Percentiles rank a stretch among this genome's conserved stretches.
These are phyloP conservation scores for Heterobasidion parviporum DNA, from an alignment of 1,284 basidiomycete species.

Conservation along the genomic window DNA sequence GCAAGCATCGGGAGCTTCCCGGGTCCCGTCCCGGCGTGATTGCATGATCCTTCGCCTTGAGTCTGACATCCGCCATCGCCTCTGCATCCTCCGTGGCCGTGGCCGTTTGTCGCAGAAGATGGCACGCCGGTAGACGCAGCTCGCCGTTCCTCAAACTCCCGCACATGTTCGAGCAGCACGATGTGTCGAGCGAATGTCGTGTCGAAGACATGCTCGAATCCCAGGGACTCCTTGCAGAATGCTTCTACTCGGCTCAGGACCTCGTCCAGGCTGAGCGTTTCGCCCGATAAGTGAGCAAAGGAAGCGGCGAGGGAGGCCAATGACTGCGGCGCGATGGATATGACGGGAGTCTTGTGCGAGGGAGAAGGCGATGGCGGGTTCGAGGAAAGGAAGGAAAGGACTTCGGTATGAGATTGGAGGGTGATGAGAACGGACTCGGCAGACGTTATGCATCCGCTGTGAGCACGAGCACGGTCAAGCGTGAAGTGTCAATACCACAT, in stretches of 20 bases:
- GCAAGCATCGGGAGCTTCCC: slow-evolving; percentile 80
- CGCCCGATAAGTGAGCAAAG: slow-evolving; percentile 37
- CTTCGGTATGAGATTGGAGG: slow-evolving; percentile 93
- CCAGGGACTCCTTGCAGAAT: slow-evolving; percentile 55
- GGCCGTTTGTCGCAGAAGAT: background rate
- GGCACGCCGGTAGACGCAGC: too few species aligned
- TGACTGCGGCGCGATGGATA: slow-evolving; percentile 89
- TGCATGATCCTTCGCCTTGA: slow-evolving; percentile 16
- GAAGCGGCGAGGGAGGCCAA: slow-evolving; percentile 85
- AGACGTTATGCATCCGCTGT: slow-evolving; percentile 94
- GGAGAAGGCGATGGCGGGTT: slow-evolving; percentile 37
- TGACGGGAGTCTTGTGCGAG: slow-evolving; percentile 54
- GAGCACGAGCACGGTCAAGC: too few species aligned
- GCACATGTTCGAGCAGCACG: slow-evolving; percentile 73
- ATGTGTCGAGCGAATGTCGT: slow-evolving; percentile 93
- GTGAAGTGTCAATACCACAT: too few species aligned
- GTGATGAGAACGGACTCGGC: slow-evolving; percentile 97
- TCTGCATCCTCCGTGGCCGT: background rate
- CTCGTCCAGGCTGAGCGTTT: slow-evolving; percentile 45
- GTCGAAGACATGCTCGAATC: slow-evolving; percentile 79
- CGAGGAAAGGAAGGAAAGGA: slow-evolving; percentile 64
- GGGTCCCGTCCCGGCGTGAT: slow-evolving; percentile 16
- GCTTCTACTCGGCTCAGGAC: slow-evolving; percentile 61
- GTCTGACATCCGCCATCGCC: background rate
- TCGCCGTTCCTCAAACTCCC: slow-evolving; percentile 73